A percentile compares a stretch with the other conserved stretches of the same genome.
Conservation (phyloP, 495 filamentous ascomycete species). For the Penicillium pancosmium region DNA sequence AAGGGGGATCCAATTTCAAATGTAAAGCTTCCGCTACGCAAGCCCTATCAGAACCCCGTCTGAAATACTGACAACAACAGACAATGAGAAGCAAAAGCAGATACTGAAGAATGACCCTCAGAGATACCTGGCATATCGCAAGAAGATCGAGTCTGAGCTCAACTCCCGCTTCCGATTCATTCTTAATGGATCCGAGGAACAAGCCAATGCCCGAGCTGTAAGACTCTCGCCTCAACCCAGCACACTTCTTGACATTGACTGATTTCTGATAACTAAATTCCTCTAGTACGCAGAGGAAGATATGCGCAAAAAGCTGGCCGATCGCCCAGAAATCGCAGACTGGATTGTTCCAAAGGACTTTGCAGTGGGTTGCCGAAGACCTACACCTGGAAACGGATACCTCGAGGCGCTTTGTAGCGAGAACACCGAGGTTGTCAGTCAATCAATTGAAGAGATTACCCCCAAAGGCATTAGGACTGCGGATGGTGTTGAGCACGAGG, state of each 20-base stretch:
- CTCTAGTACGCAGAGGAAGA: slow-evolving; percentile 4
- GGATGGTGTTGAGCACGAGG: slow-evolving; percentile 18
- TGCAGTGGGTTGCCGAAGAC: slow-evolving; percentile 27
- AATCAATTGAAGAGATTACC: slow-evolving; percentile 50
- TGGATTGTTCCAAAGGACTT: slow-evolving; percentile 15
- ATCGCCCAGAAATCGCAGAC: slow-evolving; percentile 11
- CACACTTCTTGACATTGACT: not conserved
- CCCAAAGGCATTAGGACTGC: slow-evolving; percentile 44
- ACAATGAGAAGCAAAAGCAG: slow-evolving; percentile 32
- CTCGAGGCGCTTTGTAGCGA: slow-evolving; percentile 37
- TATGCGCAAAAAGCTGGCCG: slow-evolving; percentile 6
- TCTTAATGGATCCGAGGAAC: slow-evolving; percentile 10
- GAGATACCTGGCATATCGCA: slow-evolving; percentile 35
- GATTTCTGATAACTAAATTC: not conserved
- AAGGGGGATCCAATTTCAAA: slow-evolving; percentile 20
- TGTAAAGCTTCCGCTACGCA: slow-evolving; percentile 5
- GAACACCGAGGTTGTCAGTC: slow-evolving; percentile 53
- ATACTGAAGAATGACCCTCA: slow-evolving; percentile 23
- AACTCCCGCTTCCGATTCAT: slow-evolving; percentile 38
- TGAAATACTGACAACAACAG: slow-evolving; percentile 22
- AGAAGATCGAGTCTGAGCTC: slow-evolving; percentile 43
- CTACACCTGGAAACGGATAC: slow-evolving; percentile 43
- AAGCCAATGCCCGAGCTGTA: slow-evolving; percentile 5
- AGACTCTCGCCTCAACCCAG: not conserved
- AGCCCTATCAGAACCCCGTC: not conserved